These are phyloP conservation scores for Eimeria necatrix DNA, from an alignment of 169 alveolate species.

Conservation along the genomic window DNA sequence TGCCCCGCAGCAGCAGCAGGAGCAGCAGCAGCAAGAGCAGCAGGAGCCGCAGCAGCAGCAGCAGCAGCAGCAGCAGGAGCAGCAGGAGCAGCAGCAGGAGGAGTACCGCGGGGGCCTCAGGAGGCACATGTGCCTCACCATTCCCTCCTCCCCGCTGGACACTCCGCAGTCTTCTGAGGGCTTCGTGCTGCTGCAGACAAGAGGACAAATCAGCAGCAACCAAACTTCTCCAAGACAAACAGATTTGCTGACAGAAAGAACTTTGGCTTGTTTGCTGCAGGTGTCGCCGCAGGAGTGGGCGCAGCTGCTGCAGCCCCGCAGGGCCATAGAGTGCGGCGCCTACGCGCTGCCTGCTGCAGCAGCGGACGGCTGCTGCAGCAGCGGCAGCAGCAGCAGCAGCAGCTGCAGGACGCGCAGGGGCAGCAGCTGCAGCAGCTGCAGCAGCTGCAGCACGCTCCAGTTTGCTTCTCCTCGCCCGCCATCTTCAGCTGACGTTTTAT, in stretches of 20 bases:
- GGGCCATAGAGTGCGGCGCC: background rate
- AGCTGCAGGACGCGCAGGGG: no score
- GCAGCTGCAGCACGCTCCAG: background rate
- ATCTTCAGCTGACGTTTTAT: no score
- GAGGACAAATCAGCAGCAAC: background rate
- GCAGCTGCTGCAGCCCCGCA: background rate
- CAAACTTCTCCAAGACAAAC: background rate
- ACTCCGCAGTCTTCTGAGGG: background rate
- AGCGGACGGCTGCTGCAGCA: background rate
- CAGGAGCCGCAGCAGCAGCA: background rate
- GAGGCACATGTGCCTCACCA: background rate
- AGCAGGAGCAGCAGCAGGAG: background rate
- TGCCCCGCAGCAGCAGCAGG: slow-evolving; percentile 16
- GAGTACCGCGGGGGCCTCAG: background rate
- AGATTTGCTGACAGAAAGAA: background rate
- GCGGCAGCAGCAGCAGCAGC: background rate
- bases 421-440: slow-evolving; percentile 1
- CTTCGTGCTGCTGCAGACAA: background rate
- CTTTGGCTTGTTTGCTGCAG: background rate
- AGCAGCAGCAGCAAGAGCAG: slow-evolving; percentile 9
- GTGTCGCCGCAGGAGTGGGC: background rate
- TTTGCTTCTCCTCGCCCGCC: no score
- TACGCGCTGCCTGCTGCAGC: background rate
- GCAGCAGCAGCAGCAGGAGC: slow-evolving; percentile 9
- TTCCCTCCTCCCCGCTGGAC: background rate